Evolutionary conservation across 306 rosid species (phyloP), one percentile per base, ranked within the genome.

Genomic region (Nissolia schottii): DNA sequence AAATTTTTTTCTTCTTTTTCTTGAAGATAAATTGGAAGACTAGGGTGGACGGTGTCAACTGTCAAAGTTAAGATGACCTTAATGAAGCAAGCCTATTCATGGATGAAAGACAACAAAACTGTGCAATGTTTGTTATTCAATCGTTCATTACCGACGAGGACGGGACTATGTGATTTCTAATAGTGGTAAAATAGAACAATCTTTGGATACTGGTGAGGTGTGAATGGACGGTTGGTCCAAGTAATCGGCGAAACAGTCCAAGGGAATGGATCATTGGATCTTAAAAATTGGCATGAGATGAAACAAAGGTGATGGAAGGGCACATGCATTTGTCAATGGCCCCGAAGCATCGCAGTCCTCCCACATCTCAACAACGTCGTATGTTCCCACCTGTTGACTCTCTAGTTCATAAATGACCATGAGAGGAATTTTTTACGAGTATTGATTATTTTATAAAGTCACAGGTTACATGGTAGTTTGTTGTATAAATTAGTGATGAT

Each of bases 201-300:
- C n/a, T 18, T 40, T 23, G 68, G 51, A 38, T 37, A 59, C 10
- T 3, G 7, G 56, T 29, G 66, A 58, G 38, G 24, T 5, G 67
- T 70, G 81, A 78, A 41, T 35, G 82, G 87, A 78, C 57, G 79
- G 83, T 65, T 78, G 37, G 96, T 86, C 95, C 72, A 80, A 71
- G 38, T 58, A 73, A 68, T 74, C 81, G 86, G 87, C 90, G 50
- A 64, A 70, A 67, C 6, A 15, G 77, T 79, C 82, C 90, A 73
- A 64, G 40, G 10, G 24, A 10, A 10, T 34, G 40, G 40, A 34
- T 34, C 40, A 34, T 19, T 32, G 49, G 67, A 40, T 66, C 45
- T 24, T 45, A 51, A 34, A 53, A 51, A 23, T 51, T 65, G 49
- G 61, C 40, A 46, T 43, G 75, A 46, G n/a, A n/a, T n/a, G n/a